Percentiles rank a stretch among this genome's conserved stretches.
phyloP scores from a whole-genome alignment of 1,284 basidiomycete genomes.

The Apiotrichum siamense region DNA sequence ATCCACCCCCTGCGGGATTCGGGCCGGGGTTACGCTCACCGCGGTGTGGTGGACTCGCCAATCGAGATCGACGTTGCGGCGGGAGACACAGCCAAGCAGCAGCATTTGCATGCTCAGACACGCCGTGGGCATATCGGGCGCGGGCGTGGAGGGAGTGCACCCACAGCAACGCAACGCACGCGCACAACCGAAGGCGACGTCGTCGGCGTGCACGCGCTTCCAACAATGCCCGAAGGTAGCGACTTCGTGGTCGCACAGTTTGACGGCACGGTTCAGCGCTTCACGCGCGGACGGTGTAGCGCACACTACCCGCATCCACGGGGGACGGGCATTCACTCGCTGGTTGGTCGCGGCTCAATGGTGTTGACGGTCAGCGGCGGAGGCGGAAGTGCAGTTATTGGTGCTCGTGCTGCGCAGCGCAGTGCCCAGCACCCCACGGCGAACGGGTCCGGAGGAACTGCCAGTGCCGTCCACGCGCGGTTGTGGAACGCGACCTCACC shows the following conservation, averaged over 20 bases:
- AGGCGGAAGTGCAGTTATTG: not conserved
- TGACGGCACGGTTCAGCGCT: slow-evolving; percentile 36
- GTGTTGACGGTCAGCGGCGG: slow-evolving; percentile 24
- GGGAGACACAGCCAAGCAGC: not conserved
- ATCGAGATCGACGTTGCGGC: not conserved
- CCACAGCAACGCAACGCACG: not conserved
- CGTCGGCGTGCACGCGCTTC: slow-evolving; percentile 26
- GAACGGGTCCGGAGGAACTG: not conserved
- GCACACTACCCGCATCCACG: slow-evolving; percentile 18
- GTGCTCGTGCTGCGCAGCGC: not conserved
- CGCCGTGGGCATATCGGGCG: not conserved
- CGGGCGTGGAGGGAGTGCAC: not conserved
- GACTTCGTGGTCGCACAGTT: slow-evolving; percentile 30
- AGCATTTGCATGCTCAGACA: no score
- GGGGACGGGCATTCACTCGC: slow-evolving; percentile 12
- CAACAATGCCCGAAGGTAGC: not conserved
- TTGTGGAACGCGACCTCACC: slow-evolving; percentile 32
- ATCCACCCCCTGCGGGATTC: slow-evolving; percentile 26
- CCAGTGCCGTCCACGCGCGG: slow-evolving; percentile 10
- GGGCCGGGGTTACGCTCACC: not conserved
- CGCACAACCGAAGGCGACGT: slow-evolving; percentile 28
- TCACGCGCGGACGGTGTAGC: slow-evolving; percentile 2
- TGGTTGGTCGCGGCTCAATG: slow-evolving; percentile 6
- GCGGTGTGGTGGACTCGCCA: not conserved
- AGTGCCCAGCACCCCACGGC: no score